phyloP scores from a whole-genome alignment of 148 eudicot genomes.

The Rhododendron ovatum region DNA sequence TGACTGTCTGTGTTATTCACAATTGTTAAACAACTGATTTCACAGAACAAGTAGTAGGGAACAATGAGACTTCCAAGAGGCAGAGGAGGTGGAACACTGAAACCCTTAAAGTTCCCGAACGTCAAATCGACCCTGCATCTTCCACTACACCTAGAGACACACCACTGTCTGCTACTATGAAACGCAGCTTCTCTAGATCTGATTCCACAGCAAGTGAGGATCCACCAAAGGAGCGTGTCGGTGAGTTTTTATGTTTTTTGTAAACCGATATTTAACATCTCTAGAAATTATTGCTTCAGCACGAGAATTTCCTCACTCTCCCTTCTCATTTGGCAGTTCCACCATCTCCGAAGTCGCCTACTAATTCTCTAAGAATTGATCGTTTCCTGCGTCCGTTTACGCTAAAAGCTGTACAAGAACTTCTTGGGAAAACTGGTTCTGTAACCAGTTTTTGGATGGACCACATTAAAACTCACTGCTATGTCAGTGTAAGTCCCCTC shows the following conservation, averaged over 20 bases:
- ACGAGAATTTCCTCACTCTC: constrained; percentile 6
- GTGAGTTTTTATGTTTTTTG: constrained; percentile 35
- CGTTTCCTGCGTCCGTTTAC: constrained; percentile 91
- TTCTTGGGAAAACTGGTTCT: constrained; percentile 77
- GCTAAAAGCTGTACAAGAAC: constrained; percentile 92
- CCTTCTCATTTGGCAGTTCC: constrained; percentile 53
- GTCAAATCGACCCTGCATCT: constrained; percentile 21
- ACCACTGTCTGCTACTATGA: constrained; percentile 28
- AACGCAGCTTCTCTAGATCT: constrained; percentile 46
- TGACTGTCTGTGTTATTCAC: background rate
- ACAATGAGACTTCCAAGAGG: constrained; percentile 59
- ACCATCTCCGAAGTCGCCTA: constrained; percentile 60
- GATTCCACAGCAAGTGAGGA: constrained; percentile 43
- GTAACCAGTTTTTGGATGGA: constrained; percentile 95
- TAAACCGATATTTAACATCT: background rate
- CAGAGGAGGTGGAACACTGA: constrained; percentile 79
- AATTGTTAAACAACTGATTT: background rate
- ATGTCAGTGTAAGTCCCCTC: constrained; percentile 56
- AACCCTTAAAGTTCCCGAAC: constrained; percentile 33
- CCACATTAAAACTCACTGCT: constrained; percentile 96
- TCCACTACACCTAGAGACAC: constrained; percentile 34
- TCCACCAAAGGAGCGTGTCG: constrained; percentile 68
- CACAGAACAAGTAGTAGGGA: constrained; percentile 53
- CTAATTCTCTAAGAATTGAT: constrained; percentile 82
- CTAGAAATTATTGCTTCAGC: background rate